phyloP scores from a whole-genome alignment of 2,329 filamentous ascomycete species.

The Trichoderma oligosporum region DNA sequence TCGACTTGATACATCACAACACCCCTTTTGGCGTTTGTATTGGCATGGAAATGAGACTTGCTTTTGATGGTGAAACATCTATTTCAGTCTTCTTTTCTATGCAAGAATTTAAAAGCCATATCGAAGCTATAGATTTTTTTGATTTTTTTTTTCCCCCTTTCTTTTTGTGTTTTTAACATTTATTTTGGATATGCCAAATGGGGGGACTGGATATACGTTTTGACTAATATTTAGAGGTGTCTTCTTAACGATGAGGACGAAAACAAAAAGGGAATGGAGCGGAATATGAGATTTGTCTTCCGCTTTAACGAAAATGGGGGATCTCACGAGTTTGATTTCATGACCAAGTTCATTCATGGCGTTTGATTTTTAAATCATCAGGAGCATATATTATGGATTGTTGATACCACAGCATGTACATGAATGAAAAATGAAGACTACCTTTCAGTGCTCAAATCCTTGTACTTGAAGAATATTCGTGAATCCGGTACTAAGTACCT shows the following conservation, averaged over 20 bases:
- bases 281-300: neutral
- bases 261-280: slow-evolving; percentile 9
- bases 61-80: neutral
- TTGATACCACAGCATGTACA: slow-evolving; percentile 9
- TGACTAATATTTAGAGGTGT: slow-evolving; percentile 2
- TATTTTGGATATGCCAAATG: neutral
- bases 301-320: neutral
- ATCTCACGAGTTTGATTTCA: neutral
- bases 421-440: slow-evolving; percentile 1
- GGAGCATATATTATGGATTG: neutral
- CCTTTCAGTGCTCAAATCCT: neutral
- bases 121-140: slow-evolving; percentile 7
- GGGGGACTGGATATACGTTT: neutral
- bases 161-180: neutral
- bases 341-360: neutral
- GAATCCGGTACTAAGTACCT: too few species aligned
- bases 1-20: neutral
- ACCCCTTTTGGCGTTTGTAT: neutral
- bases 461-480: too few species aligned
- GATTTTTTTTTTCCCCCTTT: neutral
- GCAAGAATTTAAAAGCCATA: neutral
- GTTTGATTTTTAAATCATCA: neutral
- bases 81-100: neutral
- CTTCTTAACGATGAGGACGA: neutral
- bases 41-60: neutral